These are phyloP conservation scores for Trametes gibbosa DNA, from an alignment of 768 basidiomycete genomes.

Conservation along the genomic window DNA sequence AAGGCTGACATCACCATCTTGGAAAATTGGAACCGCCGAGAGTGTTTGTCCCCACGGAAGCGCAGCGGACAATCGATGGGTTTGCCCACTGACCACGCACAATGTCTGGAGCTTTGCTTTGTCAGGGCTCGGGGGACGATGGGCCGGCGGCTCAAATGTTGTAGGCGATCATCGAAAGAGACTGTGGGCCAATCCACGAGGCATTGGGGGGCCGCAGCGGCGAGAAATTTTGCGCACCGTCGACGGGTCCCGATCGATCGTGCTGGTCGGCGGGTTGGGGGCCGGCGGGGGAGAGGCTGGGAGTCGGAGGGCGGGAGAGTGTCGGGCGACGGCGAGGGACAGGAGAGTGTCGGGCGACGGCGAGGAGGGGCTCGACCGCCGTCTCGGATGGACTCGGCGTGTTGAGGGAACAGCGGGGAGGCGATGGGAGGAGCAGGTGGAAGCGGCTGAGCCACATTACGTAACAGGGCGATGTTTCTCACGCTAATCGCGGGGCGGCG, in stretches of 20 bases:
- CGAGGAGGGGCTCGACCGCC: neutral
- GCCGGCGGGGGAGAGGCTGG: no score
- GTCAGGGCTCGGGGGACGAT: no score
- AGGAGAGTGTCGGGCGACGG: no score
- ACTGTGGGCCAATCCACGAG: neutral
- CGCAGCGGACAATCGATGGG: no score
- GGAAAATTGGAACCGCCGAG: no score
- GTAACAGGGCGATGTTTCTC: constrained; percentile 3
- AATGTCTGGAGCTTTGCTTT: no score
- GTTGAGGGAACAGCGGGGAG: constrained; percentile 4
- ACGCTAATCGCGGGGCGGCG: constrained; percentile 7
- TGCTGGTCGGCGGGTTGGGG: no score
- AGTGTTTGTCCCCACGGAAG: no score
- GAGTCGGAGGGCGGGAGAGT: no score
- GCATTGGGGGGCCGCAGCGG: neutral
- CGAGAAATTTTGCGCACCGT: neutral
- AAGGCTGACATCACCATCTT: no score
- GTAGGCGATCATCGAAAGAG: neutral
- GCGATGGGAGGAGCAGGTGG: constrained; percentile 4
- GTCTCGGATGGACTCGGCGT: neutral
- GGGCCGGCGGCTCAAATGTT: neutral
- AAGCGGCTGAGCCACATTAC: constrained; percentile 7
- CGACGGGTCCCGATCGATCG: neutral
- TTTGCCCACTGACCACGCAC: no score
- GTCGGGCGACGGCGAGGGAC: no score